Base-by-base conservation (phyloP, 2,329 filamentous ascomycete species). In the Fusarium vanettenii region DNA sequence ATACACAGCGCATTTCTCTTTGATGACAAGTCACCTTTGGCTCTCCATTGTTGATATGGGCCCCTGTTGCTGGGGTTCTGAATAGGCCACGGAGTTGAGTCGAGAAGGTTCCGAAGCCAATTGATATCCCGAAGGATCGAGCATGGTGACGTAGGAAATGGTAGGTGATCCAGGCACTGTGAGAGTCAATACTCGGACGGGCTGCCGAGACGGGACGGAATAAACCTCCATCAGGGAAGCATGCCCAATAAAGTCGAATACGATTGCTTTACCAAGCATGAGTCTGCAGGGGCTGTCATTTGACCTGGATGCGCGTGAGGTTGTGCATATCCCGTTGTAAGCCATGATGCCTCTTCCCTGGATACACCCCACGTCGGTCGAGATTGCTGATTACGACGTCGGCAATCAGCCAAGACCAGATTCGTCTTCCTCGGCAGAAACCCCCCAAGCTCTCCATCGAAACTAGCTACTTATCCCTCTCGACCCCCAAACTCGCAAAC, bases 401-500 rank as follows among this genome's bases (percentile, higher is more conserved):
- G 41, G 27, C 35, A 66, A 50, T 41, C 33, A 45, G 63, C 27
- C 31, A 16, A 39, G 41, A 52, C 25, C 20, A 67, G 29, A 63
- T 37, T 39, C 48, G 48, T 48, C 29, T 67, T 16, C 37, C 20
- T 43, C 20, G 31, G 20, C 41, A n/a, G 20, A n/a, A 20, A 29
- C 35, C 48, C 52, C 59, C 60, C 31, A 60, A 57, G 29, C 71
- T 62, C 57, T 72, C 33, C 48, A 72, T 74, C 45, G 27, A 33
- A 69, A 57, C 55, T 59, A 64, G 62, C 13, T 64, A 25, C 27
- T 37, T 27, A 57, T 43, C 60, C 62, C 45, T 41, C 29, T 13
- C 52, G 62, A 65, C 73, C 72, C 68, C 72, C 66, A 73, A 75
- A 63, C 31, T 48, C 55, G 33, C 20, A 59, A 71, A 60, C 41